A percentile compares a stretch with the other conserved stretches of the same genome.
Evolutionary conservation across 2,329 filamentous ascomycete species (phyloP).

Genomic region (Metarhizium rileyi): DNA sequence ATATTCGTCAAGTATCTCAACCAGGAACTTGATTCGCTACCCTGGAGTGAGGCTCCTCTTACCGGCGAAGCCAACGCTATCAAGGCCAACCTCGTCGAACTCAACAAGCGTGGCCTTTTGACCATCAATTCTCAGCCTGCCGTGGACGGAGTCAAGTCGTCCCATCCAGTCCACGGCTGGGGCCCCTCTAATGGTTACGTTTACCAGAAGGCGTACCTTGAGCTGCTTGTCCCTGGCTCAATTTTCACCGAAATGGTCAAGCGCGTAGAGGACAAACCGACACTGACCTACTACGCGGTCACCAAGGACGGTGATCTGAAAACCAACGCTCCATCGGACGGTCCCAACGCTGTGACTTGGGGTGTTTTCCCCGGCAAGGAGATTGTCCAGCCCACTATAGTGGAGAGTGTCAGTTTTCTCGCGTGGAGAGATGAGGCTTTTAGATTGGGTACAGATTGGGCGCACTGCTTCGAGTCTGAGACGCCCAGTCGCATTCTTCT

Average conservation of each 20-base stretch:
- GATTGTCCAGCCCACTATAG: conserved; percentile 99
- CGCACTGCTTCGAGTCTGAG: conserved; percentile 71
- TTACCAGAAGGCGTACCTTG: conserved; percentile 96
- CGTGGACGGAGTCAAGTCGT: conserved; percentile 82
- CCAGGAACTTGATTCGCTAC: conserved; percentile 69
- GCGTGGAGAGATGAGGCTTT: conserved; percentile 99
- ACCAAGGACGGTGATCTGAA: conserved; percentile 72
- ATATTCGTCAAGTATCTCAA: conserved; percentile 81
- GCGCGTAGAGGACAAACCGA: conserved; percentile 66
- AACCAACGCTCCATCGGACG: conserved; percentile 76
- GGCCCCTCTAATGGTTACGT: conserved; percentile 92
- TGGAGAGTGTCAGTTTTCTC: conserved; percentile 93
- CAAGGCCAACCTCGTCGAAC: conserved; percentile 62
- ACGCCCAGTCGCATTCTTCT: conserved; percentile 74
- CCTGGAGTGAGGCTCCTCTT: conserved; percentile 90
- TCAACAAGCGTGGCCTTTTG: conserved; percentile 80
- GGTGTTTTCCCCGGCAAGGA: conserved; percentile 98
- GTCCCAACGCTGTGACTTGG: conserved; percentile 98
- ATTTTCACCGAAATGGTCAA: conserved; percentile 67
- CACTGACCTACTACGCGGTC: conserved; percentile 90
- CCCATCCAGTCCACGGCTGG: conserved; percentile 83
- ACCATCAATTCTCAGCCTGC: conserved; percentile 98
- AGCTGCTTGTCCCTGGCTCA: conserved; percentile 76
- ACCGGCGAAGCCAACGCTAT: conserved; percentile 74
- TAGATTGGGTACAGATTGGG: conserved; percentile 86